Base-by-base conservation (phyloP, 768 basidiomycete genomes). In the Wakefieldia striispora region DNA sequence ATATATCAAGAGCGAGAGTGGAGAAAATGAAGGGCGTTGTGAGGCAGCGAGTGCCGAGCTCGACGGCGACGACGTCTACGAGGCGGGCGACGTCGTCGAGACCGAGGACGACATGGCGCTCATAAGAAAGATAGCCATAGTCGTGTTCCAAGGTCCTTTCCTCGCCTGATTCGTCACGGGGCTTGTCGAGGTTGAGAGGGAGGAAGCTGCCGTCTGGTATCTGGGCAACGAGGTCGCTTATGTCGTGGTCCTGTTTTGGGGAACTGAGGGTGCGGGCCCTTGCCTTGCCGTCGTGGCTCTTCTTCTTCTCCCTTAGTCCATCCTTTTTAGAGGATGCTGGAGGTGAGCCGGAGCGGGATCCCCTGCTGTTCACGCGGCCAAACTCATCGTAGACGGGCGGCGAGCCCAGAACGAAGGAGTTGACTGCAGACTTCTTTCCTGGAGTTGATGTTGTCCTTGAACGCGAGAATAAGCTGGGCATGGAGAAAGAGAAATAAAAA, bases 1-100 rank as follows among this genome's bases (percentile, higher is more conserved):
- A 87, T 36, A 95, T 76, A 60, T 97, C 94, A 52, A 97, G 82
- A 14, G 93, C 93, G 57, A 87, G 81, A 24, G 81, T 83, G 33
- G 90, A 91, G 73, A 97, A 95, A 54, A 97, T 84, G 70, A 97
- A 86, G 19, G 95, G 94, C 3, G 91, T 92, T 19, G 86, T 85
- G 52, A 97, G 77, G 59, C 84, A 88, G 59, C 88, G 77, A 47
- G 80, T 75, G 54, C 77, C 77, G 47, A 93, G 80, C 69, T 90
- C 88, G 45, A 80, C 75, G 40, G 81, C 77, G 48, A 91, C 71
- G 50, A 82, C 81, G 37, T 79, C 76, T n/a, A 91, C 84, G 40
- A 93, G 81, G 37, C 80, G 77, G 6, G 79, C 77, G 35, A 88
- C 79, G 60, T 90, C 80, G 45, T 86, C 81, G 14, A 89, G 76